Percentiles rank a stretch among this genome's conserved stretches.
phyloP scores from a whole-genome alignment of 345 rosid species.

The Erysimum cheiranthoides region DNA sequence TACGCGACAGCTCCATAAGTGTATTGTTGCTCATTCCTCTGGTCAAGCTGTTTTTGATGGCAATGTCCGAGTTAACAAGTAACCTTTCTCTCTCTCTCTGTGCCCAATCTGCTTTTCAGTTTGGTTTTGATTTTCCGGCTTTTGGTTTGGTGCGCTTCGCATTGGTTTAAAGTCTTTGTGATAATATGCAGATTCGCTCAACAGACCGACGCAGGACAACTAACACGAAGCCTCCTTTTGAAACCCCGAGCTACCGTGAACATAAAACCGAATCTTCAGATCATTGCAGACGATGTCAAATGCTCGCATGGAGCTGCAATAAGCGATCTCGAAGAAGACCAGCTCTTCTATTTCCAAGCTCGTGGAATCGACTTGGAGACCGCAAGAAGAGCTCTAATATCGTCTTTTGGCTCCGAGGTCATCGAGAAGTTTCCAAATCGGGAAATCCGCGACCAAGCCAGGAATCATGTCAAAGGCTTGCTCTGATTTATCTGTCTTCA shows the following conservation, averaged over 20 bases:
- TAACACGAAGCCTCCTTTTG: slow-evolving; percentile 82
- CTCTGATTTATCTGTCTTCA: slow-evolving; percentile 36
- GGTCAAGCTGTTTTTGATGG: slow-evolving; percentile 98
- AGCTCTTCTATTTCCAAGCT: slow-evolving; percentile 87
- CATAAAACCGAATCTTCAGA: slow-evolving; percentile 93
- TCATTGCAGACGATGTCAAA: slow-evolving; percentile 86
- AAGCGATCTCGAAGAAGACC: slow-evolving; percentile 87
- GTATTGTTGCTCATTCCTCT: slow-evolving; percentile 85
- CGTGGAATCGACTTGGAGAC: slow-evolving; percentile 79
- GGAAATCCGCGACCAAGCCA: slow-evolving; percentile 55
- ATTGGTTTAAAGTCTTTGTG: background rate
- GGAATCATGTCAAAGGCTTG: slow-evolving; percentile 62
- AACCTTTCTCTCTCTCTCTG: slow-evolving; percentile 11
- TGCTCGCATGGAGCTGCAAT: slow-evolving; percentile 99
- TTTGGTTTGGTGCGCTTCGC: background rate
- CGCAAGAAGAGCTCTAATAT: slow-evolving; percentile 81
- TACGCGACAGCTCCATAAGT: slow-evolving; percentile 88
- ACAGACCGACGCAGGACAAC: slow-evolving; percentile 90
- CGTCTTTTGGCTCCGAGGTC: slow-evolving; percentile 86
- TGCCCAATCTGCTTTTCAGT: background rate
- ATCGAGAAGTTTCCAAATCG: slow-evolving; percentile 60
- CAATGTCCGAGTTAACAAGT: slow-evolving; percentile 89
- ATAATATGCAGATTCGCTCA: slow-evolving; percentile 71
- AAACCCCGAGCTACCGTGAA: slow-evolving; percentile 90
- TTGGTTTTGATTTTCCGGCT: background rate